Conservation (phyloP, 768 basidiomycete genomes). For the Leccinellum luteum region DNA sequence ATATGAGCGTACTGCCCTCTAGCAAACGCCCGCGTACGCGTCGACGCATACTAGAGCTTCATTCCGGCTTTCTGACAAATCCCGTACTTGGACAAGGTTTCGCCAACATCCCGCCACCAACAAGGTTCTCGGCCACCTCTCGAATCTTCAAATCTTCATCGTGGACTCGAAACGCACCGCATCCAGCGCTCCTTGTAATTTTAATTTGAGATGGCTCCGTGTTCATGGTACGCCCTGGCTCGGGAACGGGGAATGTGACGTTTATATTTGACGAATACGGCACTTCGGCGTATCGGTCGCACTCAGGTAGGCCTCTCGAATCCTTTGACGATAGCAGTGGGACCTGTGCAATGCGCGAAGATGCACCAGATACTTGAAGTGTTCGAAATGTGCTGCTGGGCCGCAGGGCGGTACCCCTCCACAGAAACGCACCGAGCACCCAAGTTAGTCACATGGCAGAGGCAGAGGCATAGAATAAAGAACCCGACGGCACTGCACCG, state of each 20-base stretch:
- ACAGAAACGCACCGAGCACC: not conserved
- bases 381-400: not conserved
- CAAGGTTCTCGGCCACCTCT: not conserved
- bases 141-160: not conserved
- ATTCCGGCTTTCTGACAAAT: conserved; percentile 7
- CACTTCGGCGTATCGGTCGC: not conserved
- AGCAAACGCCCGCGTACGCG: not conserved
- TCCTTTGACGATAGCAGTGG: conserved; percentile 8
- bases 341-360: conserved; percentile 7
- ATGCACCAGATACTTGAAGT: not conserved
- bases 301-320: conserved; percentile 2
- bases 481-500: conserved; percentile 15
- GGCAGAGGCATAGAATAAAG: conserved; percentile 1
- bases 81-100: conserved; percentile 9
- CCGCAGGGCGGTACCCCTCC: not conserved
- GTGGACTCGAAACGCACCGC: not conserved
- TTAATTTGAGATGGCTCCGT: not conserved
- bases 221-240: not conserved
- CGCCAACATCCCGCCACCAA: not conserved
- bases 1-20: not conserved
- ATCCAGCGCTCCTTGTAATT: not conserved
- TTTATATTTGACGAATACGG: not conserved
- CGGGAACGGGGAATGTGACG: not conserved
- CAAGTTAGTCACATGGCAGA: not conserved
- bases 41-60: not conserved